Base-by-base conservation (phyloP, 2,329 filamentous ascomycete species). In the Fusarium vanettenii region DNA sequence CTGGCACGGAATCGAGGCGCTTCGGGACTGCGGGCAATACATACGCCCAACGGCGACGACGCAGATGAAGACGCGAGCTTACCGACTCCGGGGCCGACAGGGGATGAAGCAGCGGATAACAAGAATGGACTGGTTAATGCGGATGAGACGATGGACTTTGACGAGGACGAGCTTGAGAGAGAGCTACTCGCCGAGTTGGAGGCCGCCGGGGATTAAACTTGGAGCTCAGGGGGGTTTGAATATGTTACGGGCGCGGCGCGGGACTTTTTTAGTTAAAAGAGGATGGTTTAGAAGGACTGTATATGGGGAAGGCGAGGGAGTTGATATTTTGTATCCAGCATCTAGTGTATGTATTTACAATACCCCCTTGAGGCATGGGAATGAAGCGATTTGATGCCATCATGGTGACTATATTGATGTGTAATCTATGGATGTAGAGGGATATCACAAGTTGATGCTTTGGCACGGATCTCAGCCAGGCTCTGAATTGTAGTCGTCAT, bases 141-240 rank as follows among this genome's bases (percentile, higher is more conserved):
- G 9, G 80, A 81, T n/a, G 79, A 81, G 45, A 80, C 81, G 9
- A 81, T 81, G n/a, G 86, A 86, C 48, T 82, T 85, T 60, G 86
- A 87, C 52, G 88, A 89, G 11, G 88, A 89, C 64, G 90, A 92
- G 76, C 81, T 92, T 60, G 92, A 92, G 80, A 88, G 89, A 41
- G 91, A 92, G 76, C 85, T 93, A 79, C 84, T 91, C 77, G 90
- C 90, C 1, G 91, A 89, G 73, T 84, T 92, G 73, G 89, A 91
- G 76, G 81, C 81, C 18, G 80, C 79, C 22, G 79, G 76, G 37
- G 80, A 77, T 29, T 80, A 65, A 77, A 63, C 50, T 52, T 62
- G 70, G 57, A 45, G 31, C 64, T 68, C 55, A 33, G 27, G 67
- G 61, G 60, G 56, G 57, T 59, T 48, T 59, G 52, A 48, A 59